phyloP scores from a whole-genome alignment of 805 yeast genomes.

The Nakazawaea wyomingensis region DNA sequence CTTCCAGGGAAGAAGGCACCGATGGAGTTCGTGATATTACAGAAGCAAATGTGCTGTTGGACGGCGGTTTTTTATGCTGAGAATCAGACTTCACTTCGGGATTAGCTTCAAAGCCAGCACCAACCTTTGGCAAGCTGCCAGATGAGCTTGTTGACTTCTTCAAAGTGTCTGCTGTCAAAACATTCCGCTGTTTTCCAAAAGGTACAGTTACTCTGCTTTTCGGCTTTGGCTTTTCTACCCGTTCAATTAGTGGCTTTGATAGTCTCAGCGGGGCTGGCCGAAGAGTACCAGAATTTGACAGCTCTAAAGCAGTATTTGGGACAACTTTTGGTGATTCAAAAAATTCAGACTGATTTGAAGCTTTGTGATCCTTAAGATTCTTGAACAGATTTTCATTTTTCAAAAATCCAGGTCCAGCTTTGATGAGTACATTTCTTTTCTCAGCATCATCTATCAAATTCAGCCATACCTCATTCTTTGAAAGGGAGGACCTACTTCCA shows the following conservation, averaged over 20 bases:
- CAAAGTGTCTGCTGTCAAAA: not conserved
- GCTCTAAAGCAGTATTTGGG: not conserved
- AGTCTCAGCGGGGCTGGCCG: not conserved
- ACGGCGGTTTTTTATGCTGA: too few relatives aligned
- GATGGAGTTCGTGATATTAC: too few relatives aligned
- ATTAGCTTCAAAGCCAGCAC: too few relatives aligned
- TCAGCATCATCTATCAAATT: slow-evolving; percentile 63
- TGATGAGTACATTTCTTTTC: slow-evolving; percentile 30
- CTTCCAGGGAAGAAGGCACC: too few relatives aligned
- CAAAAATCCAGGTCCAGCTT: slow-evolving; percentile 24
- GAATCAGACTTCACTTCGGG: too few relatives aligned
- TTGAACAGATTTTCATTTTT: not conserved
- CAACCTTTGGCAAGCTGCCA: not conserved
- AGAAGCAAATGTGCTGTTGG: too few relatives aligned
- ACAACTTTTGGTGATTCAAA: too few relatives aligned
- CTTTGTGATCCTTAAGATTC: not conserved
- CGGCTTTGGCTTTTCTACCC: not conserved
- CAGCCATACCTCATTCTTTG: slow-evolving; percentile 67
- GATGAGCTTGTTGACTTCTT: not conserved
- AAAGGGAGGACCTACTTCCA: slow-evolving; percentile 69
- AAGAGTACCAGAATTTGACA: not conserved
- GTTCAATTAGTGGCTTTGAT: not conserved
- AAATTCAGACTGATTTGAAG: not conserved
- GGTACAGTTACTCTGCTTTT: slow-evolving; percentile 3
- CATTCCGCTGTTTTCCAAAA: slow-evolving; percentile 3